phyloP scores from a whole-genome alignment of 495 filamentous ascomycete species.

The Tuber indicum region DNA sequence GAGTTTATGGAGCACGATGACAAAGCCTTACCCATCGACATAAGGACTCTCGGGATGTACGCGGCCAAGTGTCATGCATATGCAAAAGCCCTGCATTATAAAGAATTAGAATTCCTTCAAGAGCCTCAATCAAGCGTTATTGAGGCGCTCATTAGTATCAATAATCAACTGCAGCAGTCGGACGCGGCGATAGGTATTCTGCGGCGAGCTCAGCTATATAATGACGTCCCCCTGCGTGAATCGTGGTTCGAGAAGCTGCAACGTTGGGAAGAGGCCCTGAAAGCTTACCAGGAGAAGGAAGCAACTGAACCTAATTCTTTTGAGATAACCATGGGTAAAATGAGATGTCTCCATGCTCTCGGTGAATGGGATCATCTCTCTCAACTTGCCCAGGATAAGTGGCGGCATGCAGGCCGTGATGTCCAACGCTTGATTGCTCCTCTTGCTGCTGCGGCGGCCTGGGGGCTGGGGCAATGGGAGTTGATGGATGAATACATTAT shows the following conservation, averaged over 20 bases:
- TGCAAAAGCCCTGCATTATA: slow-evolving; percentile 96
- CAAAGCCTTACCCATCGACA: slow-evolving; percentile 95
- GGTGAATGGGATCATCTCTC: slow-evolving; percentile 95
- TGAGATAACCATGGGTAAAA: slow-evolving; percentile 97
- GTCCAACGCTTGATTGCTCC: slow-evolving; percentile 83
- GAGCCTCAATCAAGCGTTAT: slow-evolving; percentile 94
- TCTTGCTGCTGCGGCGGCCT: slow-evolving; percentile 91
- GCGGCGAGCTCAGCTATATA: slow-evolving; percentile 86
- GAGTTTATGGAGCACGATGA: slow-evolving; percentile 99
- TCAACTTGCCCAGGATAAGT: slow-evolving; percentile 80
- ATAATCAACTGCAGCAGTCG: slow-evolving; percentile 95
- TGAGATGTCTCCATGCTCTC: slow-evolving; percentile 94
- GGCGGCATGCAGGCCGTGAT: slow-evolving; percentile 76
- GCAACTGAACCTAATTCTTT: slow-evolving; percentile 60
- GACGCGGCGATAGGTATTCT: slow-evolving; percentile 97
- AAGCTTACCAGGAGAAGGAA: slow-evolving; percentile 77
- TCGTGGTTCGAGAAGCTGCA: slow-evolving; percentile 98
- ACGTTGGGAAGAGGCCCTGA: slow-evolving; percentile 95
- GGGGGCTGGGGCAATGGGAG: slow-evolving; percentile 94
- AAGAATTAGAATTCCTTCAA: slow-evolving; percentile 94
- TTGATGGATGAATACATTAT: slow-evolving; percentile 93
- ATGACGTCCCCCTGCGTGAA: slow-evolving; percentile 83
- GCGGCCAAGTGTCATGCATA: slow-evolving; percentile 94
- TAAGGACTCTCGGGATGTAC: slow-evolving; percentile 82
- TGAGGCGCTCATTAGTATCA: slow-evolving; percentile 94